Base-by-base conservation (phyloP, 108 stramenopile species). In the Cylindrotheca fusiformis region DNA sequence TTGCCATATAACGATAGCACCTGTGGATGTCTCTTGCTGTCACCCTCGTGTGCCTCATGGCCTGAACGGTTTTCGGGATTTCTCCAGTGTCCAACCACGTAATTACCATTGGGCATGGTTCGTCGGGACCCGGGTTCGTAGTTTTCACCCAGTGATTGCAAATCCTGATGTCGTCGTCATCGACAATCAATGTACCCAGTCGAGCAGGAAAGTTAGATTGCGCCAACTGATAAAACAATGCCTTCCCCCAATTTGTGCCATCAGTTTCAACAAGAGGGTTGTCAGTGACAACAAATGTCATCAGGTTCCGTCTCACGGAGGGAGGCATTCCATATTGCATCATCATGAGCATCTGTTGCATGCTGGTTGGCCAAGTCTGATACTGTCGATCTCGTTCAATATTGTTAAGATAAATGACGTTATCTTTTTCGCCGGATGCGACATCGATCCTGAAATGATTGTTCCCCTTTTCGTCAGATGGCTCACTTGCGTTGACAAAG, bases 321-420 rank as follows among this genome's bases (percentile, higher is more conserved):
- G 87, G 87, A 31, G 87, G 84, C 60, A 72, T 69, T 60, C 93
- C 89, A 47, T 79, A 91, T 48, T 90, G 89, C 70, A 80, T 71
- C 14, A 72, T 72, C 60, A 83, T 81, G 17, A 90, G 21, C 83
- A 82, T 80, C 57, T 85, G 79, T 44, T 83, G 65, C 12, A 89
- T 20, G 24, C 67, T 62, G 24, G 65, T 48, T 19, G 88, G 85
- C 89, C 87, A 91, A 2, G 65, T 48, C 32, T 52, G 19, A 57
- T 89, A 94, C 30, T 73, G 46, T 23, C 53, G 36, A 65, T 94
- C 90, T 41, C 80, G 86, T 63, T 94, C 93, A 24, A 94, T 59
- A 71, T 94, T 83, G 67, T 91, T 91, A 45, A 91, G 30, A 63
- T 94, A 94, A 5, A 87, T 55, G 12, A 91, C 65, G 27, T 90